These are phyloP conservation scores for Cladorrhinum samala DNA, from an alignment of 495 filamentous ascomycete species.

Conservation along the genomic window DNA sequence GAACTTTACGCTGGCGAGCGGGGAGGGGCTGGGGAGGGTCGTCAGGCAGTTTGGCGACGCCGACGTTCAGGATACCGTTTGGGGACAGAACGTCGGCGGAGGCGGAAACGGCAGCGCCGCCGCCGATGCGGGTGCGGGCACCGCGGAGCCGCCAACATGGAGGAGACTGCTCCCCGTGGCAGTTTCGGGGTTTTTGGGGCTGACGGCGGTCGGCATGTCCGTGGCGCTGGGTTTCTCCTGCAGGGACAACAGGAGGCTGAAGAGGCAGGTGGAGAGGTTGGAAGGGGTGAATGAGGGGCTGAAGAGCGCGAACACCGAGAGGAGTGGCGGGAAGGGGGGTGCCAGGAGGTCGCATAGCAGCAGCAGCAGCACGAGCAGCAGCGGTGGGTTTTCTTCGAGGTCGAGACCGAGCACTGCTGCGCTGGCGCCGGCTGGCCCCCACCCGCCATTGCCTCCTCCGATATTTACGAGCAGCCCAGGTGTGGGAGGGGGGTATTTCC, in stretches of 20 bases:
- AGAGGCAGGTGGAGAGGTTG: constrained; percentile 9
- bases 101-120: too few relatives aligned
- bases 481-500: neutral
- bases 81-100: too few relatives aligned
- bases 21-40: constrained; percentile 14
- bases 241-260: constrained; percentile 12
- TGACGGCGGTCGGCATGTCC: constrained; percentile 7
- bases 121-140: neutral
- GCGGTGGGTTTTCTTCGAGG: neutral
- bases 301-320: too few relatives aligned
- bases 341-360: neutral
- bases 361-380: neutral
- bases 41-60: constrained; percentile 12
- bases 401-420: neutral
- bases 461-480: neutral
- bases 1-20: constrained; percentile 19
- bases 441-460: neutral
- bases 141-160: neutral
- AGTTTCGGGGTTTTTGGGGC: constrained; percentile 9
- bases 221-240: constrained; percentile 11
- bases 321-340: too few relatives aligned
- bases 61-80: too few relatives aligned
- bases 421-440: constrained; percentile 2
- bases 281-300: constrained; percentile 2
- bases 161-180: constrained; percentile 1